Evolutionary conservation across 192 early-diverging fungal genomes (phyloP), one percentile per base, ranked within the genome.

Genomic region (Umbelopsis ramanniana): DNA sequence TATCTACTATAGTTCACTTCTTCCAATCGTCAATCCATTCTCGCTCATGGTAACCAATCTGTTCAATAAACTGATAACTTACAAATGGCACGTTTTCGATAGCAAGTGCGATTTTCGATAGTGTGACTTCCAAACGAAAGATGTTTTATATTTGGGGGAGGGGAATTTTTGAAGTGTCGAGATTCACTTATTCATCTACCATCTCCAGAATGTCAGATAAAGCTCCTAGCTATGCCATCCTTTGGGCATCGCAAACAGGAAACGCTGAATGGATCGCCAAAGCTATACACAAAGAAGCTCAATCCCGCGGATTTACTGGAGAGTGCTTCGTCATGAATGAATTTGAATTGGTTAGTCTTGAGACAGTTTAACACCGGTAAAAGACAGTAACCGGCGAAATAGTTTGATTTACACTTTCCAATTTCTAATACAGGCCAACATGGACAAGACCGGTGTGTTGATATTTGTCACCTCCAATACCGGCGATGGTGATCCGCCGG

Each of bases 401-500:
- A 43, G 40, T 43, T 43, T 43, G 11, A 43, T 43, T 43, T 43
- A 43, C 40, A 12, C 40, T 6, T 11, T 7, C 40, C 6, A 43
- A 11, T 43, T 43, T 43, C 8, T 43, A 1, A 9, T 33, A 22
- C 67, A 88, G 84, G 82, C 79, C 33, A 72, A 81, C 55, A 80
- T 87, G 67, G 76, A 79, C 21, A 84, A 79, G 43, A 75, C 79
- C 37, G 80, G 83, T 37, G 83, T 89, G 21, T 73, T 93, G 6
- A 88, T 98, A 66, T 87, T 96, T 75, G 91, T 98, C 0, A 85
- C 91, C 22, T 96, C 95, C 0, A 97, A 94, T 8, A 98, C 96
- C 0, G 96, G 96, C 9, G 96, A 98, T 76, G 96, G 96, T 38
- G 96, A 98, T 77, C 93, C 94, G 47, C 96, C 96, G 7, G 96